A percentile compares a stretch with the other conserved stretches of the same genome.
These are phyloP conservation scores for Spergularia bocconei DNA, from an alignment of 148 eudicot genomes.

Conservation along the genomic window DNA sequence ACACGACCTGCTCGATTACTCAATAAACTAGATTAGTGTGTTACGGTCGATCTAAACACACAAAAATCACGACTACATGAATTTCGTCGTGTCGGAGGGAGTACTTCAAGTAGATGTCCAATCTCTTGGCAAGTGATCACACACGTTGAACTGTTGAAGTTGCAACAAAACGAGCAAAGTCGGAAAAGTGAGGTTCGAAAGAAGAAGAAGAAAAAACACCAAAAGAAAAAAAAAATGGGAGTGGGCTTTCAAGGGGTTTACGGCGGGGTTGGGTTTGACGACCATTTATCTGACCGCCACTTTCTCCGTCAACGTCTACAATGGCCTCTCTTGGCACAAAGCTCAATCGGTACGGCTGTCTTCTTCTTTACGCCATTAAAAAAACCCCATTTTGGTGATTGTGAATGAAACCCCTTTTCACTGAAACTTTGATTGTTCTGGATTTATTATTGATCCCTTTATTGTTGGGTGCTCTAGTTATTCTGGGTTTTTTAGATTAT, in stretches of 20 bases:
- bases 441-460: neutral
- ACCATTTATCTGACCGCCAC: slow-evolving; percentile 76
- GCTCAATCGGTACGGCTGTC: slow-evolving; percentile 45
- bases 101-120: too few species aligned
- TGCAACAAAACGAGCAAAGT: neutral
- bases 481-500: neutral
- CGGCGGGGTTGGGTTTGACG: slow-evolving; percentile 70
- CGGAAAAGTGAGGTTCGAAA: neutral
- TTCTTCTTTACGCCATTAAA: neutral
- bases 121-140: too few species aligned
- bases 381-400: neutral
- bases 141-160: too few species aligned
- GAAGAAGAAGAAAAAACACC: too few species aligned
- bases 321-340: slow-evolving; percentile 88
- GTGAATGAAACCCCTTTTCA: neutral
- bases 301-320: slow-evolving; percentile 82
- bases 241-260: slow-evolving; percentile 72
- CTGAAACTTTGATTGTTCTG: slow-evolving; percentile 4
- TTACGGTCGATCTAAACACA: too few species aligned
- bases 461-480: neutral
- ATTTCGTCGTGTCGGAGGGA: too few species aligned
- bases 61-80: too few species aligned
- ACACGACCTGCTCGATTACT: too few species aligned
- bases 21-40: too few species aligned
- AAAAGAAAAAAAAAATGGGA: slow-evolving; percentile 43